Conservation (phyloP, 768 basidiomycete species). For the Termitomyces sp. region DNA sequence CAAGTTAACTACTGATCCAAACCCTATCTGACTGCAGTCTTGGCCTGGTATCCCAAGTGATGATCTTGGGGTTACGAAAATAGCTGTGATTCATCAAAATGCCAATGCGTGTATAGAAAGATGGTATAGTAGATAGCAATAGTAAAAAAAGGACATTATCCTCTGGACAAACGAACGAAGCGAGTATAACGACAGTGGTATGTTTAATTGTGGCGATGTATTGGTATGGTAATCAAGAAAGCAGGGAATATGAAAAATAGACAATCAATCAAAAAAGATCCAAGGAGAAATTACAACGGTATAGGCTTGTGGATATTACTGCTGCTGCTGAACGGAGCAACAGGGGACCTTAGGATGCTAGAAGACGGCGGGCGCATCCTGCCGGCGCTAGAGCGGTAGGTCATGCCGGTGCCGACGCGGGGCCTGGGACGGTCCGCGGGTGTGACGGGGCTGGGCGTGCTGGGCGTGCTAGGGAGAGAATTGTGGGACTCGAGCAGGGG, state of each 20-base stretch:
- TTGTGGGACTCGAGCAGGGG: constrained; percentile 22
- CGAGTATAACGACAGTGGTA: too few species aligned
- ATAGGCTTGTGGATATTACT: not conserved
- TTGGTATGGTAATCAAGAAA: not conserved
- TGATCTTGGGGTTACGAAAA: too few species aligned
- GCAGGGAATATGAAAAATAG: not conserved
- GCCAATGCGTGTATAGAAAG: too few species aligned
- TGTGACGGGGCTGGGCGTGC: not conserved
- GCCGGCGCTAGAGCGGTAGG: constrained; percentile 34
- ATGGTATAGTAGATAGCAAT: too few species aligned
- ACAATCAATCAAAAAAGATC: not conserved
- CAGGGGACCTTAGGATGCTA: not conserved
- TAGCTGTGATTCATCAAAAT: too few species aligned
- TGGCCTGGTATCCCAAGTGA: too few species aligned
- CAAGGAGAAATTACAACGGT: not conserved
- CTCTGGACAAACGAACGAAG: too few species aligned
- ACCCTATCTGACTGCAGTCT: too few species aligned
- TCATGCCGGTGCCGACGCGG: constrained; percentile 67
- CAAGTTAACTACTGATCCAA: too few species aligned
- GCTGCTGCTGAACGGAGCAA: too few species aligned
- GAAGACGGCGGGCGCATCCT: not conserved
- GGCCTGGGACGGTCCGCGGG: constrained; percentile 36
- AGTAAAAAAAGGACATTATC: too few species aligned
- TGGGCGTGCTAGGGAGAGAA: constrained; percentile 9
- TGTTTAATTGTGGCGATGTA: not conserved